Evolutionary conservation across 164 flowering plant species (phyloP).

Genomic region (Pachysandra terminalis): DNA sequence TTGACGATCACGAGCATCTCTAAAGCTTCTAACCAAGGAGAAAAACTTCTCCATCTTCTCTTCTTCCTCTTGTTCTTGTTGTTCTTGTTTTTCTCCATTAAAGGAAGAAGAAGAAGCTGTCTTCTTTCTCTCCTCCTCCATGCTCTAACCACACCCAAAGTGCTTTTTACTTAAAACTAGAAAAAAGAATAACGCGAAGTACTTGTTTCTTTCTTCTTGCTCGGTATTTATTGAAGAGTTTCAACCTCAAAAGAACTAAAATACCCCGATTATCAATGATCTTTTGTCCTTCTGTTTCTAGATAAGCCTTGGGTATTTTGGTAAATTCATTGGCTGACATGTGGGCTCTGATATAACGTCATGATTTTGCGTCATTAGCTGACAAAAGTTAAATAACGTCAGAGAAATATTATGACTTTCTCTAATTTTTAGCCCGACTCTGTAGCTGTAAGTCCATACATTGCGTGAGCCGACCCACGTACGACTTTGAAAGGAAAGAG

Average conservation of each 20-base stretch:
- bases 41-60: neutral
- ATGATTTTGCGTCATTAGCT: neutral
- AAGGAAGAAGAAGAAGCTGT: neutral
- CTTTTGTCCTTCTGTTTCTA: neutral
- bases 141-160: neutral
- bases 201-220: neutral
- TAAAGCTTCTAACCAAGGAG: neutral
- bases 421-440: too few relatives aligned
- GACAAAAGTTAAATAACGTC: too few relatives aligned
- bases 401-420: too few relatives aligned
- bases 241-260: neutral
- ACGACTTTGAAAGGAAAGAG: too few relatives aligned
- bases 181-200: neutral
- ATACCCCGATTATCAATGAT: neutral
- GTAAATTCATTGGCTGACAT: neutral
- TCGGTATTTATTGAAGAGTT: too few relatives aligned
- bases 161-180: too few relatives aligned
- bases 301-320: neutral
- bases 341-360: too few relatives aligned
- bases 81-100: neutral
- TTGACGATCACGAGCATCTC: neutral
- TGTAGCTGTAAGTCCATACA: too few relatives aligned
- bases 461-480: too few relatives aligned
- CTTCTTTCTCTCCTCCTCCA: neutral
- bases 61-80: neutral